Evolutionary conservation across 208 protist species (phyloP).

Genomic region (Zelonia costaricensis): DNA sequence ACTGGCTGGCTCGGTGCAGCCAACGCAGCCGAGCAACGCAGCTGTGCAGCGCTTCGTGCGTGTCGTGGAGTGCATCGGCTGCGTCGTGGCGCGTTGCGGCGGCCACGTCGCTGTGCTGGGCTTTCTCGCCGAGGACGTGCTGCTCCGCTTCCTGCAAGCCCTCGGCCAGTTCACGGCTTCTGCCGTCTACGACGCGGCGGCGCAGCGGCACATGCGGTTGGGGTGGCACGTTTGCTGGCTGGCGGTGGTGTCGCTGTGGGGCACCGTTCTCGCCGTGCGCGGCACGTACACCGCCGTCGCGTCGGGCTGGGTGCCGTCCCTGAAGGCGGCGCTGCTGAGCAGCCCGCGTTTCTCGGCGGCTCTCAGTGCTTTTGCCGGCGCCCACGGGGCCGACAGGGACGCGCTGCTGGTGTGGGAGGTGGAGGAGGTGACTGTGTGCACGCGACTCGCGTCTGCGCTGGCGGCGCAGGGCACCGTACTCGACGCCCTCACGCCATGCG

Average conservation of each 20-base stretch:
- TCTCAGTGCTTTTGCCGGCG: slow-evolving; percentile 45
- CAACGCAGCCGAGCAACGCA: slow-evolving; percentile 27
- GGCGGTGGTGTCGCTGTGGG: slow-evolving; percentile 46
- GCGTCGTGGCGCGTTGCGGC: slow-evolving; percentile 25
- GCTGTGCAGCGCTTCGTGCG: slow-evolving; percentile 36
- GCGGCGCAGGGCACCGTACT: slow-evolving; percentile 36
- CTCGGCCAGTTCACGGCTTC: slow-evolving; percentile 54
- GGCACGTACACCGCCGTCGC: slow-evolving; percentile 10
- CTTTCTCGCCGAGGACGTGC: slow-evolving; percentile 28
- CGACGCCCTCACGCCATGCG: slow-evolving; percentile 34
- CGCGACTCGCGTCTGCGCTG: slow-evolving; percentile 37
- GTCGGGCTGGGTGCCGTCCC: slow-evolving; percentile 36
- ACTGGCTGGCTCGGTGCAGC: slow-evolving; percentile 32
- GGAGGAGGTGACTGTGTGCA: slow-evolving; percentile 54
- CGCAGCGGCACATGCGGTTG: slow-evolving; percentile 35
- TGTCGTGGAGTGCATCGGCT: slow-evolving; percentile 33
- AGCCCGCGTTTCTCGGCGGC: slow-evolving; percentile 53
- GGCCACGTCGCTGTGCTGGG: slow-evolving; percentile 9
- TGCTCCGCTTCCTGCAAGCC: slow-evolving; percentile 41
- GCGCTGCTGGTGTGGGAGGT: slow-evolving; percentile 58
- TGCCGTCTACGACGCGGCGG: slow-evolving; percentile 31
- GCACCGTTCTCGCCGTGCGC: slow-evolving; percentile 12
- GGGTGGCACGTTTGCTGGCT: slow-evolving; percentile 65
- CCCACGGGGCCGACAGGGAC: slow-evolving; percentile 2
- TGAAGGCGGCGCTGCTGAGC: slow-evolving; percentile 29